Percentiles rank a stretch among this genome's conserved stretches.
Conservation (phyloP, 1,139 yeast genomes). For the Lodderomyces beijingensis region DNA sequence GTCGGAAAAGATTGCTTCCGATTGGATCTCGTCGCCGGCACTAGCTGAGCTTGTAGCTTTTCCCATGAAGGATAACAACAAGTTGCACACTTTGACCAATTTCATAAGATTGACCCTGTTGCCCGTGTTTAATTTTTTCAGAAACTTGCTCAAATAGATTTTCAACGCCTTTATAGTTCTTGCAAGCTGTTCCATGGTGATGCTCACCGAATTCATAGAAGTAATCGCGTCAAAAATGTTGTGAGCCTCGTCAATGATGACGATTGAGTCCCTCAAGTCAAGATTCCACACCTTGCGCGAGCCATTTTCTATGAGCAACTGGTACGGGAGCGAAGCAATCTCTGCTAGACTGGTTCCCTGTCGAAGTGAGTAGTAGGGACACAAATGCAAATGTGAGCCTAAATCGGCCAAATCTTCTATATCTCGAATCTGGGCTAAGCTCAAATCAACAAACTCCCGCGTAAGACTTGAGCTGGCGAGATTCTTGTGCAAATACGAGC, state of each 20-base stretch:
- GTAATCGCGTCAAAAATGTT: slow-evolving; percentile 77
- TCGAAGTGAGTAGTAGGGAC: slow-evolving; percentile 82
- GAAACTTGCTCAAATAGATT: slow-evolving; percentile 56
- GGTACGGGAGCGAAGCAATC: slow-evolving; percentile 82
- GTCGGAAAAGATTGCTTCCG: slow-evolving; percentile 50
- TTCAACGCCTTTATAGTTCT: slow-evolving; percentile 44
- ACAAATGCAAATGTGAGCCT: slow-evolving; percentile 55
- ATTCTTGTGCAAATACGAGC: slow-evolving; percentile 48
- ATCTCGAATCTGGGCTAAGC: slow-evolving; percentile 64
- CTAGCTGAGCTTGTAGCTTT: slow-evolving; percentile 19
- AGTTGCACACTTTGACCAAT: slow-evolving; percentile 52
- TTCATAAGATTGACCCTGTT: slow-evolving; percentile 71
- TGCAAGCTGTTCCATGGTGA: slow-evolving; percentile 49
- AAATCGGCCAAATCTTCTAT: slow-evolving; percentile 72
- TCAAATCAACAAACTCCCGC: slow-evolving; percentile 53
- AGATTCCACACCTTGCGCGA: slow-evolving; percentile 61
- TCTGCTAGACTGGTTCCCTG: slow-evolving; percentile 57
- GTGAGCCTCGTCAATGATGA: slow-evolving; percentile 92
- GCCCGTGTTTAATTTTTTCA: slow-evolving; percentile 61
- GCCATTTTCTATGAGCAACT: slow-evolving; percentile 61
- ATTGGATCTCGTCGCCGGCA: slow-evolving; percentile 53
- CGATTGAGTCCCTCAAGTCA: slow-evolving; percentile 57
- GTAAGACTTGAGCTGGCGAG: slow-evolving; percentile 19
- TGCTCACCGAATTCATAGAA: slow-evolving; percentile 59
- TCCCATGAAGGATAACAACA: slow-evolving; percentile 40